phyloP scores from a whole-genome alignment of 345 rosid genomes.

The Gossypium mustelinum region DNA sequence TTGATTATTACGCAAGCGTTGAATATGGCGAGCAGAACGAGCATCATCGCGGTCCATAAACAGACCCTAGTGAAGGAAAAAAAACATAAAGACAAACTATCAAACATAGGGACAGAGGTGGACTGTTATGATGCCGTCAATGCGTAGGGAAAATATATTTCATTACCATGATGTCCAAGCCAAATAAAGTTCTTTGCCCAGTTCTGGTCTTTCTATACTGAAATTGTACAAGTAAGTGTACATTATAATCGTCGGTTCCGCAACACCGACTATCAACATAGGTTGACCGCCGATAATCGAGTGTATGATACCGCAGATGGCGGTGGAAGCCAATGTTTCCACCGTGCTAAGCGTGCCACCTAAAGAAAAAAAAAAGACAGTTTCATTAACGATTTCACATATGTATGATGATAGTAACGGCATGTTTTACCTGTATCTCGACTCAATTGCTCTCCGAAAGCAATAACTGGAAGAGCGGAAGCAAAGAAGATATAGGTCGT shows the following conservation, averaged over 20 bases:
- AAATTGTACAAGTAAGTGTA: conserved; percentile 73
- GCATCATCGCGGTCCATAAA: conserved; percentile 62
- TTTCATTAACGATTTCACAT: too few species aligned
- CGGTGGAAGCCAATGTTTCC: conserved; percentile 76
- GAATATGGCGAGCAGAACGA: conserved; percentile 46
- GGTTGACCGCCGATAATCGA: conserved; percentile 83
- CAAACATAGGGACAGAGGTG: too few species aligned
- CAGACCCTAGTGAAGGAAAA: conserved; percentile 47
- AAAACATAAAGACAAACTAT: background rate
- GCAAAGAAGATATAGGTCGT: conserved; percentile 75
- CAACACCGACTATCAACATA: conserved; percentile 74
- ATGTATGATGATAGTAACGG: background rate
- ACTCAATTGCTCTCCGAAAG: conserved; percentile 80
- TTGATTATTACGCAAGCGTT: conserved; percentile 47
- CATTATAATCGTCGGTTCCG: conserved; percentile 88
- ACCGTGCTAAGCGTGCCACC: conserved; percentile 69
- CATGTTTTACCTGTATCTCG: conserved; percentile 58
- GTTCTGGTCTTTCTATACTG: conserved; percentile 44
- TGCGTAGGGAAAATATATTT: background rate
- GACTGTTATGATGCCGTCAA: too few species aligned
- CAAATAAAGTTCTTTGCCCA: conserved; percentile 56
- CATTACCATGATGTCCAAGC: conserved; percentile 86
- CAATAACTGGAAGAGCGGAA: conserved; percentile 85
- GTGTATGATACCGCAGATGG: conserved; percentile 76
- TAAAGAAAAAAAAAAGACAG: conserved; percentile 5